Conservation (phyloP, 2,329 filamentous ascomycete species). For the Aspergillus glaucus region DNA sequence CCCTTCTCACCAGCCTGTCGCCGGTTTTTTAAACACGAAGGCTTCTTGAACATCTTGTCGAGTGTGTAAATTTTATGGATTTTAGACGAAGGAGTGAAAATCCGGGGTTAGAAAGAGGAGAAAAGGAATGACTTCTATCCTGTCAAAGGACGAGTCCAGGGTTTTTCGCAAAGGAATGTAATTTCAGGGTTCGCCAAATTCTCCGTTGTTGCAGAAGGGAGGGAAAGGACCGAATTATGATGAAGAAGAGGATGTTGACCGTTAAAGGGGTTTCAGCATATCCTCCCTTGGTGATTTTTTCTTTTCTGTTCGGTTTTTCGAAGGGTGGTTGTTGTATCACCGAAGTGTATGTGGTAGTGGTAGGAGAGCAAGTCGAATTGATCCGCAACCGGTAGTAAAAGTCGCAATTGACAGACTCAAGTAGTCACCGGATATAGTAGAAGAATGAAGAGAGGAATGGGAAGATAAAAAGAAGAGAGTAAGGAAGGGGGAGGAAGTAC, state of each 20-base stretch:
- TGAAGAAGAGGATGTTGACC: conserved; percentile 1
- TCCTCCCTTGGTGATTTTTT: conserved; percentile 10
- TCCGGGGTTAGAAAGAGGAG: neutral
- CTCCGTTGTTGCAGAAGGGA: conserved; percentile 17
- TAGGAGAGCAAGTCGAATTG: neutral
- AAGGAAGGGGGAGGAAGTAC: conserved; percentile 2
- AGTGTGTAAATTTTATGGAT: neutral
- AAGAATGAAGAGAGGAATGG: conserved; percentile 5
- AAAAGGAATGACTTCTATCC: conserved; percentile 7
- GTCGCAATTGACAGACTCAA: conserved; percentile 5
- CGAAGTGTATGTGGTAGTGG: neutral
- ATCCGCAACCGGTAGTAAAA: conserved; percentile 1
- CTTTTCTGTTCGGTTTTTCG: neutral
- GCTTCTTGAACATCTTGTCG: conserved; percentile 28
- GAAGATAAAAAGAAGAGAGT: conserved; percentile 8
- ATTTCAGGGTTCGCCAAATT: conserved; percentile 20
- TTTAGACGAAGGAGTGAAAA: neutral
- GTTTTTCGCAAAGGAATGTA: conserved; percentile 15
- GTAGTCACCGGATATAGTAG: conserved; percentile 1
- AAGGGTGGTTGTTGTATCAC: neutral
- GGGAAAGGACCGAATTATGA: conserved; percentile 17
- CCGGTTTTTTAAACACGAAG: conserved; percentile 27
- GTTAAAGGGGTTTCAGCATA: conserved; percentile 18
- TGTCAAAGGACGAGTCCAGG: conserved; percentile 13
- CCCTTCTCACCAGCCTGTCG: conserved; percentile 17